These are phyloP conservation scores for Avena atlantica DNA, from an alignment of 176 grass and related monocot species.

Conservation along the genomic window DNA sequence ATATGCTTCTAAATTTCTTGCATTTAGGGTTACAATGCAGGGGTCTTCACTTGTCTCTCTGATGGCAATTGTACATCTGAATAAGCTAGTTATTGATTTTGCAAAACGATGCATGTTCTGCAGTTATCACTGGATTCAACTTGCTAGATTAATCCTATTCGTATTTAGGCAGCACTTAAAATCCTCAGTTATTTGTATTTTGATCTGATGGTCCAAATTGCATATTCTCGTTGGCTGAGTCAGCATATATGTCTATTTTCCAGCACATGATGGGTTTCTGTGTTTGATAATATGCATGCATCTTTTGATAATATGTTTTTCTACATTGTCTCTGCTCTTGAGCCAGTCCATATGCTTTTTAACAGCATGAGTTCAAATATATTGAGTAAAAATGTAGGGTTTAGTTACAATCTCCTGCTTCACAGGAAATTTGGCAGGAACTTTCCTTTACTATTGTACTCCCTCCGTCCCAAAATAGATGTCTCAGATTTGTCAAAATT, in stretches of 20 bases:
- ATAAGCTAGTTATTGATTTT: constrained; percentile 32
- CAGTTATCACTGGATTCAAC: neutral
- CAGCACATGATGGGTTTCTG: neutral
- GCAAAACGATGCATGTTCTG: constrained; percentile 15
- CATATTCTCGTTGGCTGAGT: neutral
- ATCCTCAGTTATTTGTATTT: neutral
- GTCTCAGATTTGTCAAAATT: too few species aligned
- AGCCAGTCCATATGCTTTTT: neutral
- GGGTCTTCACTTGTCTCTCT: neutral
- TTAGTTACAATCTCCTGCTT: constrained; percentile 10
- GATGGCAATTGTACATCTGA: constrained; percentile 20
- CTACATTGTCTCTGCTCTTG: constrained; percentile 2
- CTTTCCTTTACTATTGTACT: constrained; percentile 8
- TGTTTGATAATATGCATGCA: constrained; percentile 22
- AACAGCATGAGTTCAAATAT: constrained; percentile 6
- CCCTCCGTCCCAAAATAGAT: too few species aligned
- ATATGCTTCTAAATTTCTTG: constrained; percentile 21
- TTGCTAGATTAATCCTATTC: constrained; percentile 22
- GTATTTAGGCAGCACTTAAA: constrained; percentile 1
- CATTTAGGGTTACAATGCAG: constrained; percentile 20
- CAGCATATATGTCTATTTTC: neutral
- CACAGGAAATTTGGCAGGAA: neutral
- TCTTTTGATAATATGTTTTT: constrained; percentile 12
- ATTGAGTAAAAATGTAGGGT: constrained; percentile 8
- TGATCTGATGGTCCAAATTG: constrained; percentile 21